Percentiles rank a stretch among this genome's conserved stretches.
Conservation (phyloP, 257 asterid genomes). For the Vinca minor region DNA sequence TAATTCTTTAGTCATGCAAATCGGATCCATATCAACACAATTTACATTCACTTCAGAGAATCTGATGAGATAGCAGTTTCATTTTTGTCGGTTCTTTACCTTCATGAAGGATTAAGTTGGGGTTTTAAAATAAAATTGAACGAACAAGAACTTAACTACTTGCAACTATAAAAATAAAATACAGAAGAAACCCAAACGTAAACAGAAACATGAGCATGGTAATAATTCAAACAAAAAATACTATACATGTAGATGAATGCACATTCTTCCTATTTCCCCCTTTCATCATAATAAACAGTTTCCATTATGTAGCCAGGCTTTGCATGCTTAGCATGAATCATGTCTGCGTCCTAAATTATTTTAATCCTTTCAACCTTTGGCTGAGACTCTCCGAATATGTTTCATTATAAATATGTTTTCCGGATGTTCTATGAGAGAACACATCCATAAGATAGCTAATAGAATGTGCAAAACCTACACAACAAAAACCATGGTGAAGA, state of each 20-base stretch:
- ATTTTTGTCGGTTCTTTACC: background rate
- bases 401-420: too few species aligned
- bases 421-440: too few species aligned
- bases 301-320: background rate
- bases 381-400: too few species aligned
- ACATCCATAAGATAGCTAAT: background rate
- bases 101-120: background rate
- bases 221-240: background rate
- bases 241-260: background rate
- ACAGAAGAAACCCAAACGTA: background rate
- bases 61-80: background rate
- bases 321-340: too few species aligned
- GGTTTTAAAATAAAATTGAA: too few species aligned
- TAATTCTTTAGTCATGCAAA: background rate
- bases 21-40: too few species aligned
- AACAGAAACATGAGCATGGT: background rate
- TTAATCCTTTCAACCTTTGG: too few species aligned
- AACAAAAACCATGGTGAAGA: background rate
- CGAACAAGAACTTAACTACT: too few species aligned
- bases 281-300: background rate
- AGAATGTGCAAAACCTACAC: background rate
- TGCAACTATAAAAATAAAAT: too few species aligned
- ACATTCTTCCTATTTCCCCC: background rate
- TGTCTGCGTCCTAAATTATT: too few species aligned
- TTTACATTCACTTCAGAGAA: background rate